A percentile compares a stretch with the other conserved stretches of the same genome.
Evolutionary conservation across 495 filamentous ascomycete species (phyloP).

Genomic region (Daldinia decipiens): DNA sequence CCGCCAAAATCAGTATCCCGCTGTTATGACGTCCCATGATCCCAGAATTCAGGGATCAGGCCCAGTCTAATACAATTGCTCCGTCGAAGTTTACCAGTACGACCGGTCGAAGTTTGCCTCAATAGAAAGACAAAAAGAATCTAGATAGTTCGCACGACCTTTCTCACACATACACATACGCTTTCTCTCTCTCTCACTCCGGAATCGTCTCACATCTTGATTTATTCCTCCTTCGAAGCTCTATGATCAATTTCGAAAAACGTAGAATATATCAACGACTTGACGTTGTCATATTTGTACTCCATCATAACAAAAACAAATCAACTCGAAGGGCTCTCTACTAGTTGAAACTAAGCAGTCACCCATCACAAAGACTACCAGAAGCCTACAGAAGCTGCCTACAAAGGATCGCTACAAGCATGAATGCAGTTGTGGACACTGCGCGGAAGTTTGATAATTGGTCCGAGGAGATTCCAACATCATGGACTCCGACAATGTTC

Average conservation of each 20-base stretch:
- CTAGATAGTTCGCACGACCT: background rate
- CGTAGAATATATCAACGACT: no score
- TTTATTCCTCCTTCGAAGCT: no score
- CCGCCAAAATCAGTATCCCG: background rate
- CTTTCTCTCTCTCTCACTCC: no score
- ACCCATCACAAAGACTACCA: background rate
- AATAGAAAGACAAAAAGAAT: background rate
- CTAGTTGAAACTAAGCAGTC: background rate
- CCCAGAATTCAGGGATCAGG: slow-evolving; percentile 16
- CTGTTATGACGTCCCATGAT: slow-evolving; percentile 21
- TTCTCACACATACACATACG: no score
- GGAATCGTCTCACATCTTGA: no score
- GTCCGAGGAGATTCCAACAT: slow-evolving; percentile 11
- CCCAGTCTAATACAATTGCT: slow-evolving; percentile 25
- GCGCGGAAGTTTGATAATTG: slow-evolving; percentile 24
- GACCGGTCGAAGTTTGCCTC: slow-evolving; percentile 13
- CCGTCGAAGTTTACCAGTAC: slow-evolving; percentile 8
- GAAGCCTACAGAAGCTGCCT: no score
- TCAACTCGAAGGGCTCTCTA: background rate
- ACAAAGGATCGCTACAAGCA: slow-evolving; percentile 1
- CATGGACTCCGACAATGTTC: slow-evolving; percentile 29
- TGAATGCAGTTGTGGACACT: slow-evolving; percentile 16
- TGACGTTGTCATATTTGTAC: no score
- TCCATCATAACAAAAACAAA: background rate
- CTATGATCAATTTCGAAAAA: no score